Conservation (phyloP, 352 stramenopile genomes). For the Phytophthora kernoviae region DNA sequence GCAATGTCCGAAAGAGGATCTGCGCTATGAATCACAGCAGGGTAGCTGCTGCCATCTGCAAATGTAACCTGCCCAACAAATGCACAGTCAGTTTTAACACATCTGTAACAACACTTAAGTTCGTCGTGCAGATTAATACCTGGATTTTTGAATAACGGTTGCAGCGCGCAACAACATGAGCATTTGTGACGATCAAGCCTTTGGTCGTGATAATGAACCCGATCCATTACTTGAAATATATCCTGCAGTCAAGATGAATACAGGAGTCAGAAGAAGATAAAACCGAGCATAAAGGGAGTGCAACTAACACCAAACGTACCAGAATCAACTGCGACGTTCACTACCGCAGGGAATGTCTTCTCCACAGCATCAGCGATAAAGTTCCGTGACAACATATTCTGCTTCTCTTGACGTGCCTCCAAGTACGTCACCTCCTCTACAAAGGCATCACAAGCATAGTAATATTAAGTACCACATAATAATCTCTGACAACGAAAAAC, state of each 20-base stretch:
- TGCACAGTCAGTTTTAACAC: not conserved
- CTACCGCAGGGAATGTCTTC: slow-evolving; percentile 87
- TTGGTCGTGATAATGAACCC: slow-evolving; percentile 91
- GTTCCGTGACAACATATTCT: slow-evolving; percentile 60
- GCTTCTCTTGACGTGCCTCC: slow-evolving; percentile 21
- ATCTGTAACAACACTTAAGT: not conserved
- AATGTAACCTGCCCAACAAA: slow-evolving; percentile 71
- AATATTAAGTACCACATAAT: not conserved
- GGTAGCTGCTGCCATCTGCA: slow-evolving; percentile 78
- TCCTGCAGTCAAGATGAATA: slow-evolving; percentile 29
- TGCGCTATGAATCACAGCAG: slow-evolving; percentile 80
- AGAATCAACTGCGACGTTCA: slow-evolving; percentile 88
- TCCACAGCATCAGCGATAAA: slow-evolving; percentile 91
- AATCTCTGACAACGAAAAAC: not conserved
- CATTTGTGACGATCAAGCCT: slow-evolving; percentile 93
- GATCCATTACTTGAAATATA: slow-evolving; percentile 86
- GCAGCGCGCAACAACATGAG: slow-evolving; percentile 88
- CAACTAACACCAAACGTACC: slow-evolving; percentile 18
- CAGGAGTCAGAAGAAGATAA: not conserved
- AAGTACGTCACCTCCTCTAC: slow-evolving; percentile 24
- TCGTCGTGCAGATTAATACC: slow-evolving; percentile 30
- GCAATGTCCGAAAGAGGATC: slow-evolving; percentile 92
- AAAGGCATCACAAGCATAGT: not conserved
- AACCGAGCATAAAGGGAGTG: not conserved
- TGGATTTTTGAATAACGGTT: slow-evolving; percentile 85